Percentiles rank a stretch among this genome's conserved stretches.
These are phyloP conservation scores for Exophiala dermatitidis DNA, from an alignment of 2,329 filamentous ascomycete species.

Conservation along the genomic window DNA sequence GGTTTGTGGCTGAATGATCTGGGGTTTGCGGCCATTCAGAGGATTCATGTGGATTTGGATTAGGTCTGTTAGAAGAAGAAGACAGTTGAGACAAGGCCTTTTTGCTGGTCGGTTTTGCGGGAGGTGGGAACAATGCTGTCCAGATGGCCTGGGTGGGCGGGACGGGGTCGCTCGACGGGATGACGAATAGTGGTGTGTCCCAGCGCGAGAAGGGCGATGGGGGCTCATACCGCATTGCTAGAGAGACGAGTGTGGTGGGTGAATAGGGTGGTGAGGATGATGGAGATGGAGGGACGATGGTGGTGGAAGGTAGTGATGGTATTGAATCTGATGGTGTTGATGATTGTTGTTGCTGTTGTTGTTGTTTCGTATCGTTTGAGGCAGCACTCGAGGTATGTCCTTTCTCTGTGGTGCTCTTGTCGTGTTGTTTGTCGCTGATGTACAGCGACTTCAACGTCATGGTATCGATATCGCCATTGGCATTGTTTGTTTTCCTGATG, in stretches of 20 bases:
- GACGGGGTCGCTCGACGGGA: slow-evolving; percentile 49
- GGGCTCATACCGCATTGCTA: slow-evolving; percentile 61
- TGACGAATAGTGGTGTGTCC: slow-evolving; percentile 60
- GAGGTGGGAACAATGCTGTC: slow-evolving; percentile 43
- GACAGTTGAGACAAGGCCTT: slow-evolving; percentile 20
- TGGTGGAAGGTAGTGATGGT: neutral
- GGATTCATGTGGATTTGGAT: slow-evolving; percentile 21
- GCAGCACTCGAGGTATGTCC: too few relatives aligned
- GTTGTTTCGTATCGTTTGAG: neutral
- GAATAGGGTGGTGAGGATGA: slow-evolving; percentile 40
- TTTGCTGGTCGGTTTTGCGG: slow-evolving; percentile 20
- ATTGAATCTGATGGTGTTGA: neutral
- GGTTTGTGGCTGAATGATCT: too few relatives aligned
- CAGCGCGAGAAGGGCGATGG: slow-evolving; percentile 59
- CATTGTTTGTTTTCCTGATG: slow-evolving; percentile 9
- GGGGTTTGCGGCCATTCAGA: too few relatives aligned
- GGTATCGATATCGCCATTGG: slow-evolving; percentile 16
- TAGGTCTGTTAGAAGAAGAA: slow-evolving; percentile 14
- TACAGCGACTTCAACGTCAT: slow-evolving; percentile 27
- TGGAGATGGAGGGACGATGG: slow-evolving; percentile 20
- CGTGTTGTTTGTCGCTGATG: slow-evolving; percentile 9
- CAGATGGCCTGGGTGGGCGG: slow-evolving; percentile 55
- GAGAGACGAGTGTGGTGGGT: slow-evolving; percentile 53
- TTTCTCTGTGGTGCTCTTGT: too few relatives aligned
- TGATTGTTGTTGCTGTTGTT: neutral